Evolutionary conservation across 75 land plant genomes (phyloP).

Genomic region (Larix kaempferi): DNA sequence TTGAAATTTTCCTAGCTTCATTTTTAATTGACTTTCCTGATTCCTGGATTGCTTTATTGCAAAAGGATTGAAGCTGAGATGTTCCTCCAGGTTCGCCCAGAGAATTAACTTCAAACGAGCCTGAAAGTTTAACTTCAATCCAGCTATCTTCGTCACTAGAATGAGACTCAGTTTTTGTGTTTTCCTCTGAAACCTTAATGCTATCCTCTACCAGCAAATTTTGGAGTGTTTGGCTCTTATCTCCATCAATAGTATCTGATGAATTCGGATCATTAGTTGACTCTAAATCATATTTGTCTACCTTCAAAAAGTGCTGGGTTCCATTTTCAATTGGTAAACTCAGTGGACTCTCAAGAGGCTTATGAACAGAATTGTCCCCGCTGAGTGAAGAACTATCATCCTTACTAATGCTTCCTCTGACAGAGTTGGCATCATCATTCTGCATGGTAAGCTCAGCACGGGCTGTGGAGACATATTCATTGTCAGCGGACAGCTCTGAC

Average conservation of each 20-base stretch:
- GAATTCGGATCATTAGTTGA: not conserved
- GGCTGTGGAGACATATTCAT: slow-evolving; percentile 7
- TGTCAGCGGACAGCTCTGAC: not conserved
- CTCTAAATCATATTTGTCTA: not conserved
- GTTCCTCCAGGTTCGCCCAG: not conserved
- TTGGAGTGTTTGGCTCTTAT: not conserved
- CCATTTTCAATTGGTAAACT: not conserved
- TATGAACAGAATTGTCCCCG: not conserved
- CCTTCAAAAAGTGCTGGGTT: not conserved
- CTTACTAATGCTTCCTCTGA: not conserved
- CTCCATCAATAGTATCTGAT: slow-evolving; percentile 3
- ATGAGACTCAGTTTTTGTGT: not conserved
- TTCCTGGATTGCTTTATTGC: not conserved
- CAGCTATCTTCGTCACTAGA: slow-evolving; percentile 6
- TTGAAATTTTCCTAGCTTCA: not conserved
- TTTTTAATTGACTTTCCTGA: not conserved
- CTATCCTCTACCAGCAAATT: not conserved
- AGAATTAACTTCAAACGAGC: not conserved
- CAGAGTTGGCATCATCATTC: not conserved
- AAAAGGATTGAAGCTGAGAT: slow-evolving; percentile 1
- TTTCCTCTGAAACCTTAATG: slow-evolving; percentile 5
- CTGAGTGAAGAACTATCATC: slow-evolving; percentile 7
- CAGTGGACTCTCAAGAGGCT: not conserved
- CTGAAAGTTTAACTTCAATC: slow-evolving; percentile 4
- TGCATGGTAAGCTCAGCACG: slow-evolving; percentile 1